Evolutionary conservation across 768 basidiomycete genomes (phyloP).

Genomic region (Psilocybe azurescens): DNA sequence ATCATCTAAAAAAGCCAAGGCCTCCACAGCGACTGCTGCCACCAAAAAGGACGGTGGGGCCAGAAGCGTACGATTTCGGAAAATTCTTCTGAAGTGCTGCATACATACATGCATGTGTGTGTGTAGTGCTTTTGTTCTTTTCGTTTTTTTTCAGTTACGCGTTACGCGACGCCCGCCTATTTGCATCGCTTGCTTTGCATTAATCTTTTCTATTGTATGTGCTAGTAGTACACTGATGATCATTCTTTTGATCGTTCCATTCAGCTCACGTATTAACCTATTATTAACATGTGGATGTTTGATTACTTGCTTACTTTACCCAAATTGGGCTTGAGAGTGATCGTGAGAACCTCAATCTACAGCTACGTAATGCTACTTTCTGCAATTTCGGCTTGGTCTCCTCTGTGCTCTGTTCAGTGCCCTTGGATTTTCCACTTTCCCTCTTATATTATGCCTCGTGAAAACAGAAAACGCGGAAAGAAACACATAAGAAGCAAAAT

Average conservation of each 20-base stretch:
- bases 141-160: too few species aligned
- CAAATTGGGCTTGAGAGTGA: constrained; percentile 16
- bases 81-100: constrained; percentile 53
- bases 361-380: not conserved
- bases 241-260: too few species aligned
- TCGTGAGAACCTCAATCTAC: constrained; percentile 2
- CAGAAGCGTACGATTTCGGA: constrained; percentile 60
- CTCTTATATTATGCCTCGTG: too few species aligned
- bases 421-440: constrained; percentile 3
- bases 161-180: too few species aligned
- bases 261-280: too few species aligned
- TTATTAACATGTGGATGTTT: too few species aligned
- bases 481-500: constrained; percentile 64
- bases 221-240: too few species aligned
- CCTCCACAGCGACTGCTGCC: constrained; percentile 9
- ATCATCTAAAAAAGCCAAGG: constrained; percentile 31
- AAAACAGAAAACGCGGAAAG: constrained; percentile 80
- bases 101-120: too few species aligned
- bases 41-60: not conserved
- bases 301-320: too few species aligned
- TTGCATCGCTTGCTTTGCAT: too few species aligned
- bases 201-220: too few species aligned
- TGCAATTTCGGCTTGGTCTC: not conserved
- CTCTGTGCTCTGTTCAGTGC: not conserved
- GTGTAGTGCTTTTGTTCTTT: too few species aligned